Conservation (phyloP, 148 eudicot species). For the Amaranthus hypochondriacus region DNA sequence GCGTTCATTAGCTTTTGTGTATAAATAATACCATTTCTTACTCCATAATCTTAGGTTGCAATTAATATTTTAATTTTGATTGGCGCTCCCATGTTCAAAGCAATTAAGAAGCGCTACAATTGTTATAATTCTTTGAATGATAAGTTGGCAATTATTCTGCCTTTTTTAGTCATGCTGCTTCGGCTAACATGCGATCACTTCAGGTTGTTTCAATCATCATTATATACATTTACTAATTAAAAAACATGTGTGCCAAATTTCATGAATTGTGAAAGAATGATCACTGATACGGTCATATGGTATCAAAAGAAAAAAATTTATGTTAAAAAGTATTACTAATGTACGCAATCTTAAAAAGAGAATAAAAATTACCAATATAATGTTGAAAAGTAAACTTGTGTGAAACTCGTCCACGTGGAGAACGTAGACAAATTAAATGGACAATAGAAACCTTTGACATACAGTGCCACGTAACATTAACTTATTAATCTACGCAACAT, state of each 20-base stretch:
- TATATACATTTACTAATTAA: neutral
- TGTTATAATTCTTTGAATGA: neutral
- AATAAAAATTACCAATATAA: too few species aligned
- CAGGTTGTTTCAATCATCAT: neutral
- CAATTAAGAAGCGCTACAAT: neutral
- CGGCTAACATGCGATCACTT: conserved; percentile 10
- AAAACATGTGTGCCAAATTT: neutral
- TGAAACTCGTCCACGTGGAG: too few species aligned
- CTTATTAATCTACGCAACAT: too few species aligned
- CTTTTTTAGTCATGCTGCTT: conserved; percentile 11
- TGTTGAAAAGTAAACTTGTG: too few species aligned
- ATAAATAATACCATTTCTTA: neutral
- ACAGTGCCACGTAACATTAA: too few species aligned
- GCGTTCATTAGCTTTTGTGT: too few species aligned
- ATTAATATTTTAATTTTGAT: neutral
- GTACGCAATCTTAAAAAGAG: too few species aligned
- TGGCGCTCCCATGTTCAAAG: conserved; percentile 5
- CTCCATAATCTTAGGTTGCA: neutral
- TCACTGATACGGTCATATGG: too few species aligned
- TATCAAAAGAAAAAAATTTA: too few species aligned
- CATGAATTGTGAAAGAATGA: neutral
- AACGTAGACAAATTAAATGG: too few species aligned
- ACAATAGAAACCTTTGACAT: too few species aligned
- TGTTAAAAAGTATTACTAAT: too few species aligned
- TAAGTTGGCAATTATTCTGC: conserved; percentile 16